Evolutionary conservation across 2,329 filamentous ascomycete species (phyloP), one percentile per base, ranked within the genome.

Genomic region (Orbilia blumenaviensis): DNA sequence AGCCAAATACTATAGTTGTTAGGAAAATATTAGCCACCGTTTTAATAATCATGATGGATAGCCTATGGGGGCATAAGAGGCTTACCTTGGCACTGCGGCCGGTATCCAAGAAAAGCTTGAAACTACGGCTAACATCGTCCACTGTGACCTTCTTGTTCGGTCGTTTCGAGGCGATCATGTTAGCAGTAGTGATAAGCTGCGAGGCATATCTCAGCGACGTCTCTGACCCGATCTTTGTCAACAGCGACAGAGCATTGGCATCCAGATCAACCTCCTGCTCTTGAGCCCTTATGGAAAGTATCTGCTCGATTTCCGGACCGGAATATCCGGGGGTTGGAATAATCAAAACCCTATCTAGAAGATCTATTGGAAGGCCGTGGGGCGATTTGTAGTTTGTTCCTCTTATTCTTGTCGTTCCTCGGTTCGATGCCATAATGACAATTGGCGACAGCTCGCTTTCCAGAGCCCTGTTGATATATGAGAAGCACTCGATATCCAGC

Each of bases 401-500:
- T 32, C 95, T 89, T 81, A 99, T 97, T 79, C 91, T 90, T 38
- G 95, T 92, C 83, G 93, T 89, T 78, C 95, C 95, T 75, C 95
- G 88, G 85, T 99, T 99, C 87, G 92, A 96, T 66, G 95, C 95
- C 95, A 99, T 99, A 84, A 99, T 99, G 83, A 99, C 94, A 78
- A 99, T 94, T 41, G 95, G 95, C 0, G 95, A 93, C 32, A 99
- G 88, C 81, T 98, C 93, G 76, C 94, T 93, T 84, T 99, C 95
- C 48, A 99, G 87, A 0, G 95, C 95, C 62, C 95, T 92, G 86
- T 99, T 99, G 86, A 99, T 91, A 86, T 96, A 99, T 48, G 93
- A 96, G 86, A 97, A 99, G 86, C 94, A 98, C 84, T 99, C 95
- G 78, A 98, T 97, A 83, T 99, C 95, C 71, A 99, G 91, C 94